Percentiles rank a stretch among this genome's conserved stretches.
These are phyloP conservation scores for Colletotrichum liaoningense DNA, from an alignment of 2,329 filamentous ascomycete species.

Conservation along the genomic window DNA sequence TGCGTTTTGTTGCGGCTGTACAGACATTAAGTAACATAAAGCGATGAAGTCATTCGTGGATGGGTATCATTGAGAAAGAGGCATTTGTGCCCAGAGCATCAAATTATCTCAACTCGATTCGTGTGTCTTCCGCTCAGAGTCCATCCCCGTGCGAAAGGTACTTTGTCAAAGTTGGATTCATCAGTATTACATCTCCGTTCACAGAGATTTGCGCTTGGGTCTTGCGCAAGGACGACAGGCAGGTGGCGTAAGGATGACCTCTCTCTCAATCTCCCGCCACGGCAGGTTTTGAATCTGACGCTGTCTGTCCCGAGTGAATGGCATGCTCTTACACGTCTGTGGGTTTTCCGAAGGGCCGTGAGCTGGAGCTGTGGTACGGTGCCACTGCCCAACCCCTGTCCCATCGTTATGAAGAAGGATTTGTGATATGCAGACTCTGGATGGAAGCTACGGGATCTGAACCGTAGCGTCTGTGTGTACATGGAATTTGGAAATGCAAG, in stretches of 20 bases:
- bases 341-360: not conserved
- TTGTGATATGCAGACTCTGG: no score
- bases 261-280: not conserved
- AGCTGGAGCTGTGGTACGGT: not conserved
- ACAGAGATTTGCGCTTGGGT: not conserved
- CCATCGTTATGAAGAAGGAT: not conserved
- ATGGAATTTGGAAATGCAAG: no score
- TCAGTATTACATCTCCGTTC: no score
- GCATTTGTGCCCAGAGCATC: no score
- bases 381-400: not conserved
- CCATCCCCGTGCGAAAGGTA: no score
- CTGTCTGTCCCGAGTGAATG: not conserved
- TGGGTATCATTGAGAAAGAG: no score
- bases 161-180: no score
- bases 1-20: not conserved
- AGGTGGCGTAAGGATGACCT: not conserved
- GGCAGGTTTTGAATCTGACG: not conserved
- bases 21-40: not conserved
- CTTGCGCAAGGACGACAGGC: not conserved
- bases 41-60: not conserved
- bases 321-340: constrained; percentile 1
- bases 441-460: no score
- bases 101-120: no score
- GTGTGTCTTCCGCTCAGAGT: no score
- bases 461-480: no score